Conservation (phyloP, 108 stramenopile species). For the Cylindrotheca closterium region DNA sequence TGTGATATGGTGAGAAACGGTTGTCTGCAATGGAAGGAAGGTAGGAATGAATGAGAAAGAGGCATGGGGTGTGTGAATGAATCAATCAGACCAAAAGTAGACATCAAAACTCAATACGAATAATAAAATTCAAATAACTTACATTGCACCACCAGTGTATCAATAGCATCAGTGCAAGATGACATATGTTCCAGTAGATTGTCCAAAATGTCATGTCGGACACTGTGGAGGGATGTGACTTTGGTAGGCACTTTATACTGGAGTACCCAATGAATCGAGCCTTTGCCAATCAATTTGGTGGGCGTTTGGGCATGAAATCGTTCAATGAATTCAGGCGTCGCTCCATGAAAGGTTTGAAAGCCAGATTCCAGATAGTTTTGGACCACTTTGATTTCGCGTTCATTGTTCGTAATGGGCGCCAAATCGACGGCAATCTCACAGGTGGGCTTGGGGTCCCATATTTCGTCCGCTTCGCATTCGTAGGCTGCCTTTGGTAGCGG, state of each 20-base stretch:
- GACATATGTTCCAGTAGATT: conserved; percentile 13
- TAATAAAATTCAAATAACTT: neutral
- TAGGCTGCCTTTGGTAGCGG: conserved; percentile 40
- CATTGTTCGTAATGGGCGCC: no score
- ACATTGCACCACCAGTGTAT: conserved; percentile 16
- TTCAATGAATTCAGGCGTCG: conserved; percentile 4
- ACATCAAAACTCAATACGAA: no score
- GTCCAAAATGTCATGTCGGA: conserved; percentile 13
- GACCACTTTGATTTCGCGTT: conserved; percentile 12
- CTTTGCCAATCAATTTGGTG: conserved; percentile 46
- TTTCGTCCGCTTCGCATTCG: conserved; percentile 8
- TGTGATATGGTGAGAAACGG: conserved; percentile 41
- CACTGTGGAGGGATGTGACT: neutral
- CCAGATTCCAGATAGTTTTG: conserved; percentile 72
- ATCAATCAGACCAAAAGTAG: no score
- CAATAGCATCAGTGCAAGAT: conserved; percentile 20
- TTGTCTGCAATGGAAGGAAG: conserved; percentile 6
- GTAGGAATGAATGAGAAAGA: neutral
- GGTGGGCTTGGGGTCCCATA: conserved; percentile 27
- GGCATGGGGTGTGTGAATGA: no score
- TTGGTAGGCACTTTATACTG: conserved; percentile 1
- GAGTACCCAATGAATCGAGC: conserved; percentile 39
- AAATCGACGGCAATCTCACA: conserved; percentile 33
- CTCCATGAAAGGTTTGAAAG: conserved; percentile 54
- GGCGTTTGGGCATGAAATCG: conserved; percentile 43